Evolutionary conservation across 2,329 filamentous ascomycete species (phyloP).

Genomic region (Aspergillus pseudoterreus): DNA sequence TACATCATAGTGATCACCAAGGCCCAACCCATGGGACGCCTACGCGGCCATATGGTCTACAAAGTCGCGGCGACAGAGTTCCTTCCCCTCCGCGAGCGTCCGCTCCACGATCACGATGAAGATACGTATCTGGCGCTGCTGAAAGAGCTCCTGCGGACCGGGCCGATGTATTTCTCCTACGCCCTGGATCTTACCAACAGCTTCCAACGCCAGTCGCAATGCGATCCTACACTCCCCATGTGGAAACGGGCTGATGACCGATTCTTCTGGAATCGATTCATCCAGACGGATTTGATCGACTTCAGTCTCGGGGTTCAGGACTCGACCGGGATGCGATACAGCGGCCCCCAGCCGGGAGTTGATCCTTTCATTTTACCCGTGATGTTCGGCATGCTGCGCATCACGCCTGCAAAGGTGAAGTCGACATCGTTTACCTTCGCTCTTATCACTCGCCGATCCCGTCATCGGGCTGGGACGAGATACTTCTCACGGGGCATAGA

Average conservation of each 20-base stretch:
- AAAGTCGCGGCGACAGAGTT: conserved; percentile 88
- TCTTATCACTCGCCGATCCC: conserved; percentile 83
- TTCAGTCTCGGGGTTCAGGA: conserved; percentile 63
- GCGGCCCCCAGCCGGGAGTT: conserved; percentile 62
- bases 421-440: conserved; percentile 77
- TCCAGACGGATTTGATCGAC: conserved; percentile 86
- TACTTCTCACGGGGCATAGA: conserved; percentile 95
- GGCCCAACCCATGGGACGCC: conserved; percentile 79
- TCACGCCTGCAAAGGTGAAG: conserved; percentile 82
- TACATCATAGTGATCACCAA: conserved; percentile 97
- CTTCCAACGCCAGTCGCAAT: conserved; percentile 87
- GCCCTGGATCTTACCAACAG: conserved; percentile 94
- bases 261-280: conserved; percentile 97
- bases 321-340: conserved; percentile 43
- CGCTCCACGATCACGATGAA: conserved; percentile 88
- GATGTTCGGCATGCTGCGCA: conserved; percentile 94
- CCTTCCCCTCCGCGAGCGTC: conserved; percentile 85
- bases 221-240: conserved; percentile 67
- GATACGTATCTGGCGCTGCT: conserved; percentile 83
- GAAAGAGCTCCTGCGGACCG: conserved; percentile 74
- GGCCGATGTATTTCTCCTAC: conserved; percentile 97
- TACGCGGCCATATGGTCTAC: conserved; percentile 96
- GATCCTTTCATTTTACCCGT: conserved; percentile 94
- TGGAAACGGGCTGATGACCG: conserved; percentile 94
- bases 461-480: conserved; percentile 83